Conservation (phyloP, 257 asterid genomes). For the Solanum ahanhuiri region DNA sequence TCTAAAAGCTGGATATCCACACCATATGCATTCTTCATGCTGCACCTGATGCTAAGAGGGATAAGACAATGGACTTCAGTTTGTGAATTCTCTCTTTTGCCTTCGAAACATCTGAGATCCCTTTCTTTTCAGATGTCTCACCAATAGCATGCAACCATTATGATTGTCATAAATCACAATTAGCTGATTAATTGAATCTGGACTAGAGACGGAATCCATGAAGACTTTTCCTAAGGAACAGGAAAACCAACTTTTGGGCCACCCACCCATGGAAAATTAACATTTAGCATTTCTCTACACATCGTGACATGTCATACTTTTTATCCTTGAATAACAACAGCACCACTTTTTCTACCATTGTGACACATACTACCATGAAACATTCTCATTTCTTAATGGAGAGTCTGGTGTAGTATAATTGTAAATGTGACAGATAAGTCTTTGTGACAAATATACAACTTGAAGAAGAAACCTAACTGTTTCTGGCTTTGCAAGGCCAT, state of each 20-base stretch:
- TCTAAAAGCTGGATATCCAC: not conserved
- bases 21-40: not conserved
- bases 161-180: not conserved
- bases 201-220: not conserved
- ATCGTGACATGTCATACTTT: not conserved
- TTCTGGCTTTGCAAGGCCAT: not conserved
- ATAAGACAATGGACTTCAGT: not conserved
- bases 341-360: not conserved
- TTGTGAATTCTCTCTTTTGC: not conserved
- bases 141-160: not conserved
- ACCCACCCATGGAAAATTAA: not conserved
- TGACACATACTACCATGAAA: not conserved
- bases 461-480: not conserved
- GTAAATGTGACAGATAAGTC: not conserved
- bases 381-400: not conserved
- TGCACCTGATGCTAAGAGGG: not conserved
- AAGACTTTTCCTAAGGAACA: not conserved
- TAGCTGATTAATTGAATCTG: not conserved
- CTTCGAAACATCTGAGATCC: not conserved
- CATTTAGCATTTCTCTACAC: not conserved
- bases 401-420: not conserved
- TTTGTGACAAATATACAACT: not conserved
- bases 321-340: not conserved
- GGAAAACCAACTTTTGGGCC: not conserved
- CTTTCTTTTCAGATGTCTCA: not conserved